Evolutionary conservation across 164 flowering plant species (phyloP).

Genomic region (Santalum album): DNA sequence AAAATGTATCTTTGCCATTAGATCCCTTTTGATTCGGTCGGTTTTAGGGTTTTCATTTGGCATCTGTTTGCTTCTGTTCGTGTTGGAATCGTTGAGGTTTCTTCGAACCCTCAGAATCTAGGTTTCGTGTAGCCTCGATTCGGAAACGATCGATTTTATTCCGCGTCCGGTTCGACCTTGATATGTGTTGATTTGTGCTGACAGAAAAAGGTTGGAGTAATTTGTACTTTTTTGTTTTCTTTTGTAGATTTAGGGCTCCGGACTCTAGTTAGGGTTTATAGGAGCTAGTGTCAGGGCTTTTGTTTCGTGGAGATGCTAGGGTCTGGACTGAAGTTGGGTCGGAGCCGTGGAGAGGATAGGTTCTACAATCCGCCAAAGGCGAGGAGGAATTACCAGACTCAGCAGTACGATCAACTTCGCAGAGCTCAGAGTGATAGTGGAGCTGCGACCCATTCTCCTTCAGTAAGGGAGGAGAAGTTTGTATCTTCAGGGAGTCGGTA

Average conservation of each 20-base stretch:
- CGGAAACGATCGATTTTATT: too few species aligned
- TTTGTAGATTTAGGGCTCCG: not conserved
- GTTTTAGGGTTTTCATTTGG: too few species aligned
- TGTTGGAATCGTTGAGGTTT: too few species aligned
- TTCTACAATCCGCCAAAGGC: slow-evolving; percentile 35
- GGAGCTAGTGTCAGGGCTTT: not conserved
- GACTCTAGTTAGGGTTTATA: slow-evolving; percentile 11
- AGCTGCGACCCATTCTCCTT: slow-evolving; percentile 4
- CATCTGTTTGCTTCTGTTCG: too few species aligned
- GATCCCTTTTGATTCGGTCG: too few species aligned
- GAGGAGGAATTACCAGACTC: slow-evolving; percentile 20
- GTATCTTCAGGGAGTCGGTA: slow-evolving; percentile 14
- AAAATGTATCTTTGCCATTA: too few species aligned
- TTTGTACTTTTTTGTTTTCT: too few species aligned
- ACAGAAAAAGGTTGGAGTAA: too few species aligned
- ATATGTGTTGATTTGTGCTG: too few species aligned
- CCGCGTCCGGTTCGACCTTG: too few species aligned
- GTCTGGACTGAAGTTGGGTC: slow-evolving; percentile 34
- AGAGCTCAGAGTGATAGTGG: slow-evolving; percentile 26
- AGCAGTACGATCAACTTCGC: slow-evolving; percentile 21
- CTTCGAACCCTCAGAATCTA: too few species aligned
- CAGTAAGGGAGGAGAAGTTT: slow-evolving; percentile 13
- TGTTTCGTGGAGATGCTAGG: slow-evolving; percentile 33
- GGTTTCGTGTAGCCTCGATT: too few species aligned
- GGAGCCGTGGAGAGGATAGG: slow-evolving; percentile 39